Evolutionary conservation across 129 eudicot species (phyloP).

Genomic region (Rutidosis leptorrhynchoides): DNA sequence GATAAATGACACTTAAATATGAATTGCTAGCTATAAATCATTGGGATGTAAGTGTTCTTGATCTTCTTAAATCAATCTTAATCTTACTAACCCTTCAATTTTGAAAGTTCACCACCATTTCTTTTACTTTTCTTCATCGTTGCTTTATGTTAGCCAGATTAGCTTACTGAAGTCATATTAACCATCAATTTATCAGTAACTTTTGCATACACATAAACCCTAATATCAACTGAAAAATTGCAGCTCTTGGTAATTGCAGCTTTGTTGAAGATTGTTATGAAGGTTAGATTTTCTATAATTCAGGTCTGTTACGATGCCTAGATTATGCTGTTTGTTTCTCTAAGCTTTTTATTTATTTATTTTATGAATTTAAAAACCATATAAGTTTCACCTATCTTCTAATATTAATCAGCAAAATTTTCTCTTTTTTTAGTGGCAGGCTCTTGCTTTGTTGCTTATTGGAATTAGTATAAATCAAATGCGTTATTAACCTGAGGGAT

Average conservation of each 20-base stretch:
- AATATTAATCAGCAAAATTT: not conserved
- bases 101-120: slow-evolving; percentile 5
- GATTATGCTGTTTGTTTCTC: not conserved
- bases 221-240: slow-evolving; percentile 19
- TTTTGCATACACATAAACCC: slow-evolving; percentile 14
- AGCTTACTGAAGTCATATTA: not conserved
- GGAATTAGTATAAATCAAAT: too few relatives aligned
- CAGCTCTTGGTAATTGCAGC: slow-evolving; percentile 97
- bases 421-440: slow-evolving; percentile 85
- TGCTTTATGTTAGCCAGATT: not conserved
- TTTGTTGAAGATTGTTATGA: slow-evolving; percentile 75
- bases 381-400: not conserved
- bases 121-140: not conserved
- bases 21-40: too few relatives aligned
- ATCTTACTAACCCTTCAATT: too few relatives aligned
- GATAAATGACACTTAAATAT: not conserved
- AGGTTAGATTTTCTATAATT: slow-evolving; percentile 80
- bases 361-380: slow-evolving; percentile 1
- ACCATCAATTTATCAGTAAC: not conserved
- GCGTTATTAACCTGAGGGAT: slow-evolving; percentile 82
- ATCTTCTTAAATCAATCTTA: not conserved
- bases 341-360: not conserved
- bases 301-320: slow-evolving; percentile 55
- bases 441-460: slow-evolving; percentile 97
- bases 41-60: too few relatives aligned